Percentiles rank a stretch among this genome's conserved stretches.
Evolutionary conservation across 805 yeast genomes (phyloP).

Genomic region (Sugiyamaella floridensis): DNA sequence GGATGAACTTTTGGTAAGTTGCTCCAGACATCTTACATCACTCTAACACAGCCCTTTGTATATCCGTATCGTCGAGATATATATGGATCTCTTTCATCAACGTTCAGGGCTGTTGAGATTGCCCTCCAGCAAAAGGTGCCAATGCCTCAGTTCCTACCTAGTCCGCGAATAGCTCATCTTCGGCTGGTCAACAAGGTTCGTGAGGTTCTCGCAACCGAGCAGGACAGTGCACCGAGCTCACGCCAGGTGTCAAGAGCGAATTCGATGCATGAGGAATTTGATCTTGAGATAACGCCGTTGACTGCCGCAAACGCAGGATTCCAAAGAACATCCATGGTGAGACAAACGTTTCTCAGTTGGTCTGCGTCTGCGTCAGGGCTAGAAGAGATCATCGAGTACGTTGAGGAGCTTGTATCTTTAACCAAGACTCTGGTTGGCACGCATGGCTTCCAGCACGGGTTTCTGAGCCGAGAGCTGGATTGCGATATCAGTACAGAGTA

Average conservation of each 20-base stretch:
- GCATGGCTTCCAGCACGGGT: slow-evolving; percentile 45
- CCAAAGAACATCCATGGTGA: slow-evolving; percentile 18
- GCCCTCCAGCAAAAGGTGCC: slow-evolving; percentile 42
- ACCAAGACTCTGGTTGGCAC: slow-evolving; percentile 42
- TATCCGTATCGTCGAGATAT: slow-evolving; percentile 41
- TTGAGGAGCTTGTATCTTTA: slow-evolving; percentile 40
- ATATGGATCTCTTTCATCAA: slow-evolving; percentile 35
- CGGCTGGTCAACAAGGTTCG: slow-evolving; percentile 40
- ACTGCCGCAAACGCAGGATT: neutral
- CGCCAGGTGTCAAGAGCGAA: neutral
- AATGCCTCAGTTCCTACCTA: slow-evolving; percentile 45
- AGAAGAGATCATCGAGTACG: slow-evolving; percentile 44
- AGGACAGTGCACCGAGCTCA: neutral
- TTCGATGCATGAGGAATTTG: neutral
- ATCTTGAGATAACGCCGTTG: neutral
- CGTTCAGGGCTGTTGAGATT: slow-evolving; percentile 38
- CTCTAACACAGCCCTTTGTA: slow-evolving; percentile 23
- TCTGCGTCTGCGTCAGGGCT: slow-evolving; percentile 44
- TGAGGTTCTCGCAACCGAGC: slow-evolving; percentile 27
- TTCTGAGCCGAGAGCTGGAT: slow-evolving; percentile 40
- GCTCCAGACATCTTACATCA: neutral
- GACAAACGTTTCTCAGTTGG: slow-evolving; percentile 41
- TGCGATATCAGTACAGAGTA: slow-evolving; percentile 15
- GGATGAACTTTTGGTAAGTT: slow-evolving; percentile 29
- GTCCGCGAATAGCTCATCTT: slow-evolving; percentile 42